phyloP scores from a whole-genome alignment of 768 basidiomycete species.

The Gyrodon lividus region DNA sequence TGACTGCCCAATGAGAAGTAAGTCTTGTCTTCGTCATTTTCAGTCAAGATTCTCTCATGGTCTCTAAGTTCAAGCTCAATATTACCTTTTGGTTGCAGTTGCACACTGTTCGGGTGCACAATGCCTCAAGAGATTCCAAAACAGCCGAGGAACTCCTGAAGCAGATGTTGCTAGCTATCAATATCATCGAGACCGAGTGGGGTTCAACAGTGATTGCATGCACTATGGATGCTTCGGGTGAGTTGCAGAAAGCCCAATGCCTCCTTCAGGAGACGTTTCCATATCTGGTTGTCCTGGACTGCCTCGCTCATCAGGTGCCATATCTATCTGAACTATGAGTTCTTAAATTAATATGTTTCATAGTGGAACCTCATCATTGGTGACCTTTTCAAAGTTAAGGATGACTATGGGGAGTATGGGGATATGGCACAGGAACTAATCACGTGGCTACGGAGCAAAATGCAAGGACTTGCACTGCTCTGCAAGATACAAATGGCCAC shows the following conservation, averaged over 20 bases:
- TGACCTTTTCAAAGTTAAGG: conserved; percentile 34
- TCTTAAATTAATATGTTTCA: conserved; percentile 4
- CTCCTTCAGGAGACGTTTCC: conserved; percentile 21
- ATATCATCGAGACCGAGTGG: conserved; percentile 23
- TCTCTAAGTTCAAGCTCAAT: not conserved
- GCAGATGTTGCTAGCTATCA: conserved; percentile 17
- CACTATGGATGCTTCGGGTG: conserved; percentile 36
- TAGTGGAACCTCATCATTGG: conserved; percentile 42
- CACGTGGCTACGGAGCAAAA: conserved; percentile 38
- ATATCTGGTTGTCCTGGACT: conserved; percentile 32
- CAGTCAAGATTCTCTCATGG: no score
- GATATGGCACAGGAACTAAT: conserved; percentile 35
- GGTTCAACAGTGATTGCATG: conserved; percentile 24
- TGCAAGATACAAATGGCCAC: conserved; percentile 17
- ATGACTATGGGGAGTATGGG: conserved; percentile 20
- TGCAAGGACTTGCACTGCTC: conserved; percentile 30
- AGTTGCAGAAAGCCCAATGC: conserved; percentile 27
- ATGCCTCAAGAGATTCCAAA: conserved; percentile 32
- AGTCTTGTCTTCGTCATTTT: not conserved
- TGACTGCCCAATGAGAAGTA: conserved; percentile 22
- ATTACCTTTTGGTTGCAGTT: conserved; percentile 15
- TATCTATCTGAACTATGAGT: not conserved
- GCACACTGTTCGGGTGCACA: conserved; percentile 31
- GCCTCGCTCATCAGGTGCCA: conserved; percentile 39
- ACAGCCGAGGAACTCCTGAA: conserved; percentile 32